Conservation (phyloP, 2,329 filamentous ascomycete species). For the Penicillium olsonii region DNA sequence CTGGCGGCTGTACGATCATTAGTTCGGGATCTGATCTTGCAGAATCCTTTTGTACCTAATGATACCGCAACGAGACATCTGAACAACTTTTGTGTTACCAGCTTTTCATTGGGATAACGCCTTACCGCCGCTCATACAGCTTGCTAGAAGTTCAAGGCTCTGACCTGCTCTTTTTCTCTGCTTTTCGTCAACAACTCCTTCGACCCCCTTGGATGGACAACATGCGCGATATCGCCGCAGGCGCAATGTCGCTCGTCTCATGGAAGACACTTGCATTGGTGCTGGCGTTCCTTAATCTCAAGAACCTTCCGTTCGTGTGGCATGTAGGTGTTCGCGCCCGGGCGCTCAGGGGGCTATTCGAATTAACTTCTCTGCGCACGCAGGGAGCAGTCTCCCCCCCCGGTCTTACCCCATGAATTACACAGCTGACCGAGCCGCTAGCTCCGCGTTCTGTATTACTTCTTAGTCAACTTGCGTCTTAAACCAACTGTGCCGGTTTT, state of each 20-base stretch:
- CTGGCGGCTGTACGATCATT: too few relatives aligned
- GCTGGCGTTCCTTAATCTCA: slow-evolving; percentile 39
- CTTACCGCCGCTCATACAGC: background rate
- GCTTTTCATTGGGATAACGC: background rate
- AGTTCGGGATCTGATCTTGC: too few relatives aligned
- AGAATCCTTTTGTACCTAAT: too few relatives aligned
- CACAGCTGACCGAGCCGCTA: slow-evolving; percentile 33
- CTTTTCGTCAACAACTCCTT: background rate
- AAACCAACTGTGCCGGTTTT: slow-evolving; percentile 53
- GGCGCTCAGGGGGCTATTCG: background rate
- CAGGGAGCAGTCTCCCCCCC: background rate
- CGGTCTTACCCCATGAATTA: background rate
- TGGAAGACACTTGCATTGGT: slow-evolving; percentile 41
- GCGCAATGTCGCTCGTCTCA: slow-evolving; percentile 25
- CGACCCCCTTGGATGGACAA: slow-evolving; percentile 21
- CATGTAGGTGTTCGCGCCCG: slow-evolving; percentile 36
- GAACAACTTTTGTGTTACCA: background rate
- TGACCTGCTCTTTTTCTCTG: background rate
- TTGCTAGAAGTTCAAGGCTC: background rate
- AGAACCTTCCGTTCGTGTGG: slow-evolving; percentile 42
- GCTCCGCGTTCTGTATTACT: slow-evolving; percentile 61
- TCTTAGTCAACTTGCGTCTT: slow-evolving; percentile 56
- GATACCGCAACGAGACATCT: too few relatives aligned
- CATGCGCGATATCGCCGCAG: slow-evolving; percentile 24
- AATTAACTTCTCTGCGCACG: background rate